Evolutionary conservation across 1,139 yeast genomes (phyloP).

Genomic region (Yamadazyma taylorii): DNA sequence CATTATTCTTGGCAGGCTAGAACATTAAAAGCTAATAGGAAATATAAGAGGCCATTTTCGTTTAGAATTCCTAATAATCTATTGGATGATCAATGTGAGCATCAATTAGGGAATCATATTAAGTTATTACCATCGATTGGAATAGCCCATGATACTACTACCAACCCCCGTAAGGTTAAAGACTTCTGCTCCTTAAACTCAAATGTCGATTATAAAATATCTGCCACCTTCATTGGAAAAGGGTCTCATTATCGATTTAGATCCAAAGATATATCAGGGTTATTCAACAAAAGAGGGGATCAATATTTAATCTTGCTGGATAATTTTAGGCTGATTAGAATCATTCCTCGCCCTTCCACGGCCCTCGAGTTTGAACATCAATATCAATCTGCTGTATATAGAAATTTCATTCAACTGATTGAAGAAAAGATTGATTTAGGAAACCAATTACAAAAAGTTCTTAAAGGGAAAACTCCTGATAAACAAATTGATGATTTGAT

Average conservation of each 20-base stretch:
- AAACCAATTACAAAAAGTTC: constrained; percentile 5
- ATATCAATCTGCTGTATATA: constrained; percentile 20
- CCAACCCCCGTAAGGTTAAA: constrained; percentile 15
- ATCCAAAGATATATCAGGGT: constrained; percentile 22
- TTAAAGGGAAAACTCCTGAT: constrained; percentile 1
- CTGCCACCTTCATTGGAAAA: constrained; percentile 43
- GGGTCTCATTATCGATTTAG: constrained; percentile 29
- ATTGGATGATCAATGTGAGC: constrained; percentile 41
- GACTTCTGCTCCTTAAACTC: constrained; percentile 30
- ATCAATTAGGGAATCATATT: constrained; percentile 34
- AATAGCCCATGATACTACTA: constrained; percentile 4
- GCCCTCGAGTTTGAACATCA: constrained; percentile 4
- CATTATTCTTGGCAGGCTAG: constrained; percentile 25
- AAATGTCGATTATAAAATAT: constrained; percentile 36
- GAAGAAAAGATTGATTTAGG: constrained; percentile 25
- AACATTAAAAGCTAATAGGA: constrained; percentile 27
- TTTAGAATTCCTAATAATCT: constrained; percentile 41
- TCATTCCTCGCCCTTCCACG: constrained; percentile 21
- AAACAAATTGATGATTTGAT: constrained; percentile 8
- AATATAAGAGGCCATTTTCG: constrained; percentile 43
- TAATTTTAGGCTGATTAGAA: constrained; percentile 22
- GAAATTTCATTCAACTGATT: constrained; percentile 27
- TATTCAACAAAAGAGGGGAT: constrained; percentile 40
- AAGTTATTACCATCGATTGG: constrained; percentile 44
- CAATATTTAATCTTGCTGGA: constrained; percentile 45